Evolutionary conservation across 2,329 filamentous ascomycete species (phyloP).

Genomic region (Pyricularia sp.): DNA sequence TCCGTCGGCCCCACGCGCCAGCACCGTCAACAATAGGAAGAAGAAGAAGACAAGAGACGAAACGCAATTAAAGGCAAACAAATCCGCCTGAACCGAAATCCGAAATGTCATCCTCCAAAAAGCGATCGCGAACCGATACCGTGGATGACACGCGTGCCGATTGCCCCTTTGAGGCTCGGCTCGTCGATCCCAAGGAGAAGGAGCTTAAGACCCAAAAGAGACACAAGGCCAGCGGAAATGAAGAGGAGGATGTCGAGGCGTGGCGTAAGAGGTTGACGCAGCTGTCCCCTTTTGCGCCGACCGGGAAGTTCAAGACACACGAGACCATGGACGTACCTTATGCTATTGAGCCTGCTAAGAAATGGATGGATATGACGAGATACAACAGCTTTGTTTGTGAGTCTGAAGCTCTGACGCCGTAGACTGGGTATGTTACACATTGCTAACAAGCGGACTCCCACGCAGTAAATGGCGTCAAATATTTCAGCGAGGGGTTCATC

Average conservation of each 20-base stretch:
- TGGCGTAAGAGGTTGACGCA: constrained; percentile 31
- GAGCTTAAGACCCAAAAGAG: constrained; percentile 31
- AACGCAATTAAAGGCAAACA: not conserved
- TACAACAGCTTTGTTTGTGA: constrained; percentile 49
- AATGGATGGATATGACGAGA: constrained; percentile 45
- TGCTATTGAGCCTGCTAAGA: constrained; percentile 36
- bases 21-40: no score
- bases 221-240: constrained; percentile 28
- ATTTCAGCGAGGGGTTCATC: constrained; percentile 44
- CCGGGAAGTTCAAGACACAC: constrained; percentile 39
- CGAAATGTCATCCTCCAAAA: constrained; percentile 28
- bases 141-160: constrained; percentile 40
- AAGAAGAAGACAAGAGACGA: not conserved
- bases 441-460: not conserved
- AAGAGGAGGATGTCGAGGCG: constrained; percentile 26
- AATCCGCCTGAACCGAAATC: not conserved
- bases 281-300: constrained; percentile 39
- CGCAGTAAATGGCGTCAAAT: constrained; percentile 43
- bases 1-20: not conserved
- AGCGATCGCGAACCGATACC: constrained; percentile 35
- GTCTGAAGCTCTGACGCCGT: constrained; percentile 16
- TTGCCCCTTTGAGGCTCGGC: constrained; percentile 37
- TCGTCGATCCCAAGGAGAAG: constrained; percentile 32
- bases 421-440: not conserved
- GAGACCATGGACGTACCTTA: constrained; percentile 43